Base-by-base conservation (phyloP, 2,329 filamentous ascomycete genomes). In the Beauveria asiatica region DNA sequence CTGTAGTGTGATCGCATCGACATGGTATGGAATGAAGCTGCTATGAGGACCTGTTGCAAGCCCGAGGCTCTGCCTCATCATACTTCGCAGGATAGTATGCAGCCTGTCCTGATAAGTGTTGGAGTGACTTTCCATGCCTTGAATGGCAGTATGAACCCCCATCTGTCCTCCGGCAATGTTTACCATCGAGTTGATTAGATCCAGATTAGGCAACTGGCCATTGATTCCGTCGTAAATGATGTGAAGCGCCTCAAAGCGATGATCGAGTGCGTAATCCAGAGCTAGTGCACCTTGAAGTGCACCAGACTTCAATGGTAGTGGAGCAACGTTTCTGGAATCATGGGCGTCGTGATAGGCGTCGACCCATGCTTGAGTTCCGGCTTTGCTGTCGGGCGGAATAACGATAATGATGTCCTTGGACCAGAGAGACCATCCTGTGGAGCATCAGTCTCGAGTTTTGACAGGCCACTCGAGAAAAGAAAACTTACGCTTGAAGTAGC, bases 391-490 rank as follows among this genome's bases (percentile, higher is more conserved):
- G 0, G 90, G 87, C 0, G 94, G 87, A 51, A 99, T 82, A 6
- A 99, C 76, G 66, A 99, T 85, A 61, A 99, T 93, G 66, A 99
- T 96, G 72, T 99, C 94, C 74, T 99, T 99, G 62, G 92, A 97
- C 94, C 94, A 99, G 30, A 99, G 81, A 57, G 92, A 97, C 94
- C 94, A 99, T 66, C 88, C 84, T 86, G 41, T 3, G 53, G 3
- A 5, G 25, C 21, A 19, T 46, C 25, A 59, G 39, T 25, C 13
- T 8, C 9, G 6, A 39, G 1, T 13, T 25, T 13, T n/a, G 13
- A 16, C 11, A 41, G 17, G 21, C 17, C 48, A 49, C 13, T 16
- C 11, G 25, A 16, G 53, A 27, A 10, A 33, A 41, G 42, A 13
- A 37, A 52, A 65, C 78, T 37, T 69, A 84, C 89, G 85, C 74